Conservation (phyloP, 306 rosid species). For the Erythrophleum fordii region DNA sequence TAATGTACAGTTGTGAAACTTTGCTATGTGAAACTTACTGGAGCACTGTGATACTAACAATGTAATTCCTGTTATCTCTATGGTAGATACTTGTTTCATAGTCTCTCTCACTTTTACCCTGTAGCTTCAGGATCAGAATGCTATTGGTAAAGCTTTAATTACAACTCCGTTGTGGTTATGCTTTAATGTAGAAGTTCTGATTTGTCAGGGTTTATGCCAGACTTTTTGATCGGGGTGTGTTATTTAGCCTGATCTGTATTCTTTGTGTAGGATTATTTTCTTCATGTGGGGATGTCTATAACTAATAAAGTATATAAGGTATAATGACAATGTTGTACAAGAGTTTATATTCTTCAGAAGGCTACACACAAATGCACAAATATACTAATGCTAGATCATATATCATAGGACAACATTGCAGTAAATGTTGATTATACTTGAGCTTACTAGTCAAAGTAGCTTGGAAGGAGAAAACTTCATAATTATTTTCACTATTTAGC, state of each 20-base stretch:
- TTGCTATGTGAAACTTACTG: too few species aligned
- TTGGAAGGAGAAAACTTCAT: neutral
- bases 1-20: neutral
- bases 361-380: neutral
- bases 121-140: neutral
- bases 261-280: neutral
- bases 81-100: neutral
- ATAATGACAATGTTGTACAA: neutral
- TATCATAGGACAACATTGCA: neutral
- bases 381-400: neutral
- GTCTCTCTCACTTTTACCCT: neutral
- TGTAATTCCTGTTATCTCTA: too few species aligned
- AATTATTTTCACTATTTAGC: neutral
- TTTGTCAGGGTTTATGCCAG: neutral
- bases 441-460: neutral
- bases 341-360: neutral
- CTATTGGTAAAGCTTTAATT: neutral
- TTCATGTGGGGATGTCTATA: neutral
- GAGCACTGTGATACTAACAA: too few species aligned
- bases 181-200: neutral
- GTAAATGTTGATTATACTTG: neutral
- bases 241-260: neutral
- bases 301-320: neutral
- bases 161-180: neutral
- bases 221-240: neutral